Evolutionary conservation across 2,329 filamentous ascomycete species (phyloP).

Genomic region (Alternaria angustiovoidea): DNA sequence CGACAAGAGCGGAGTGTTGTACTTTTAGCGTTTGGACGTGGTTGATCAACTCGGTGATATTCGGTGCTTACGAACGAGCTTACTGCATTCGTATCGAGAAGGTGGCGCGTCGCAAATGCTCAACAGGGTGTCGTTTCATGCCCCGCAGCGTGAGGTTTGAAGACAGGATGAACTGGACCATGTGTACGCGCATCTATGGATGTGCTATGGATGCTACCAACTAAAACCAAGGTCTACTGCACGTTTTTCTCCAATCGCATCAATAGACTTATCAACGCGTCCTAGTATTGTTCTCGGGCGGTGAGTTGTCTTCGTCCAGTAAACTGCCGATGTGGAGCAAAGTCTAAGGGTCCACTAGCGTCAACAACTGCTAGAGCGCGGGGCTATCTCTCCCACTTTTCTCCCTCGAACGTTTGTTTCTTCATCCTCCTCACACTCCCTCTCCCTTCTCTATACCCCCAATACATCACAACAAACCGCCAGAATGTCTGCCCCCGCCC

Average conservation of each 20-base stretch:
- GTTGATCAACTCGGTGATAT: constrained; percentile 6
- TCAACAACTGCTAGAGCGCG: constrained; percentile 17
- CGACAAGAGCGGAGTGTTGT: constrained; percentile 9
- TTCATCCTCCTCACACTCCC: constrained; percentile 20
- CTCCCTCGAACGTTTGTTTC: constrained; percentile 11
- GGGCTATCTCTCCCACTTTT: constrained; percentile 25
- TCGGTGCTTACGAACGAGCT: constrained; percentile 9
- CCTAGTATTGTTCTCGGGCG: not conserved
- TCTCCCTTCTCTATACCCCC: constrained; percentile 18
- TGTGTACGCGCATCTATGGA: not conserved
- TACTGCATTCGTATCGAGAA: constrained; percentile 6
- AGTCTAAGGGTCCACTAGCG: constrained; percentile 19
- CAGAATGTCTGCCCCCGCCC: constrained; percentile 77
- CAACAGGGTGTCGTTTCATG: constrained; percentile 11
- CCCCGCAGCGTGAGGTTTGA: constrained; percentile 9
- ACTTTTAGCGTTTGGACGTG: constrained; percentile 7
- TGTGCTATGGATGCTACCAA: not conserved
- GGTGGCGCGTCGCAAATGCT: constrained; percentile 10
- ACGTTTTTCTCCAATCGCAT: not conserved
- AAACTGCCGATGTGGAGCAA: constrained; percentile 16
- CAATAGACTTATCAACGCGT: not conserved
- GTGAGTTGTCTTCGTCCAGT: constrained; percentile 12
- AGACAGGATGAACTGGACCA: not conserved
- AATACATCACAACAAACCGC: constrained; percentile 29
- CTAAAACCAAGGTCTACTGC: not conserved